These are phyloP conservation scores for Rhynchosporium agropyri DNA, from an alignment of 2,329 filamentous ascomycete genomes.

Conservation along the genomic window DNA sequence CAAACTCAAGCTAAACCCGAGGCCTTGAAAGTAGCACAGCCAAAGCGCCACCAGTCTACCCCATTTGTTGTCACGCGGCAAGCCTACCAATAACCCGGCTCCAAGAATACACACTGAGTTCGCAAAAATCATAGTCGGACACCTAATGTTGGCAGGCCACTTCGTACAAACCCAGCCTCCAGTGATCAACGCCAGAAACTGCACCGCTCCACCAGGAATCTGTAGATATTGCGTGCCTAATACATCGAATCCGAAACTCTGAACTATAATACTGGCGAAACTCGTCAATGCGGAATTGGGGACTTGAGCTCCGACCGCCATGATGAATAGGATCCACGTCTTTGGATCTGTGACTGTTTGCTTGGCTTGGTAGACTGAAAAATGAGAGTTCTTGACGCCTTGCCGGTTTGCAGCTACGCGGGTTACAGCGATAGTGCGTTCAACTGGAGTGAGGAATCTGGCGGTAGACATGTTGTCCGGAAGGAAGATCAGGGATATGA, in stretches of 20 bases:
- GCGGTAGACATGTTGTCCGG: constrained; percentile 65
- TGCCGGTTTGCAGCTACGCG: constrained; percentile 54
- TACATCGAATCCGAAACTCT: constrained; percentile 44
- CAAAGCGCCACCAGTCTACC: constrained; percentile 59
- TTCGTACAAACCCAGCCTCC: constrained; percentile 55
- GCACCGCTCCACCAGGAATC: constrained; percentile 61
- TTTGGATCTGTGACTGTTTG: constrained; percentile 57
- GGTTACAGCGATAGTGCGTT: constrained; percentile 57
- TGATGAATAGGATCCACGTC: constrained; percentile 60
- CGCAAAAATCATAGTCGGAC: constrained; percentile 57
- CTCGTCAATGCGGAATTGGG: constrained; percentile 59
- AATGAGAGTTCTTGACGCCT: constrained; percentile 56
- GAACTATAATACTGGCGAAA: constrained; percentile 42
- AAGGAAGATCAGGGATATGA: constrained; percentile 58
- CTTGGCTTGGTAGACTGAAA: constrained; percentile 50
- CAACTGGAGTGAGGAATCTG: constrained; percentile 59
- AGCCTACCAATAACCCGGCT: constrained; percentile 53
- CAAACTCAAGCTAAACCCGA: constrained; percentile 56
- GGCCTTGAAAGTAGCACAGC: constrained; percentile 57
- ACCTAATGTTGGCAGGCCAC: constrained; percentile 54
- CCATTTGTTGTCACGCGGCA: constrained; percentile 56
- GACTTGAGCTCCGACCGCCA: constrained; percentile 54
- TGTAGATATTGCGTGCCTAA: constrained; percentile 59
- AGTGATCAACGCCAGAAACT: constrained; percentile 55
- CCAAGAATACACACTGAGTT: constrained; percentile 59